Base-by-base conservation (phyloP, 2,329 filamentous ascomycete genomes). In the Paraconiothyrium sp. region DNA sequence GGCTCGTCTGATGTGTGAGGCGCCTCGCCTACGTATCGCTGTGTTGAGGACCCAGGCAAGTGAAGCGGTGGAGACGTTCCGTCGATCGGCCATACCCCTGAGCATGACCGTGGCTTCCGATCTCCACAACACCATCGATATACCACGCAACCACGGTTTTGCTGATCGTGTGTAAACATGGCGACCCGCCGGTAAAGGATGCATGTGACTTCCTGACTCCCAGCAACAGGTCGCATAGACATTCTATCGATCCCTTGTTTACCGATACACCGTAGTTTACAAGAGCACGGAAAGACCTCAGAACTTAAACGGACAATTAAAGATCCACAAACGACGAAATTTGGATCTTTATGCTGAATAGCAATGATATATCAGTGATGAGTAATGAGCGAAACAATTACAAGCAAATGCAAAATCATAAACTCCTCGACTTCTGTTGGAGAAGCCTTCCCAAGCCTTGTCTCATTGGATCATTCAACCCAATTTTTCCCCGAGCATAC, bases 401-500 rank as follows among this genome's bases (percentile, higher is more conserved):
- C 41, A 34, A 41, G 16, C 39, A 41, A 41, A 7, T 16, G 37
- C 32, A n/a, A 50, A 22, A 39, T 8, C 32, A 46, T 9, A 24
- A 8, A 2, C 20, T 14, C 34, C 10, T 5, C 22, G 49, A 44
- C 37, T 27, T 62, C 56, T 62, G 60, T 62, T 62, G 60, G 52
- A 62, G 60, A 62, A 56, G 35, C 4, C n/a, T 54, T 6, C 13
- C 24, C 5, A 22, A 22, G 24, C 52, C 50, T 24, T 30, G 24
- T 39, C n/a, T 27, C 46, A 4, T n/a, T 14, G 34, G 27, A 43
- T 24, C 8, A 27, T 7, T 7, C 43, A 37, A 37, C 37, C 46
- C 24, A n/a, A 3, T 35, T 16, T 57, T 56, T 20, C 35, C 46
- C 39, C 0, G 50, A 67, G 62, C 59, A 52, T 37, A 54, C 60